Percentiles rank a stretch among this genome's conserved stretches.
These are phyloP conservation scores for Candida smagusa DNA, from an alignment of 1,139 yeast genomes.

Conservation along the genomic window DNA sequence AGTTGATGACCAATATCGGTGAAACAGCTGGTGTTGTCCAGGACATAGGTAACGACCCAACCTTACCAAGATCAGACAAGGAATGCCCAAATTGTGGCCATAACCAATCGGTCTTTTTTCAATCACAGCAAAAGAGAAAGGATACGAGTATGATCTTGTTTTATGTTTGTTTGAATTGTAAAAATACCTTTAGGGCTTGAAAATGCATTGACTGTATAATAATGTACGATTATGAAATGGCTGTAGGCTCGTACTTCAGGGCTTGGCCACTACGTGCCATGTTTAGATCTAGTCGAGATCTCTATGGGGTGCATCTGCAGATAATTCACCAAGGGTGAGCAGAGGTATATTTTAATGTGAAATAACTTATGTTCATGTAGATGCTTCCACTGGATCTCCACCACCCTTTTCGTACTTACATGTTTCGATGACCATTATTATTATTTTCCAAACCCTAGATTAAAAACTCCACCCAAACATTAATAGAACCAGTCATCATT, in stretches of 20 bases:
- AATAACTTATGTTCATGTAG: too few relatives aligned
- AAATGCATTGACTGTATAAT: background rate
- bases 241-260: background rate
- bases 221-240: background rate
- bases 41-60: conserved; percentile 94
- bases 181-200: conserved; percentile 59
- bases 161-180: conserved; percentile 87
- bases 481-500: too few relatives aligned
- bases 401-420: too few relatives aligned
- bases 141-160: conserved; percentile 96
- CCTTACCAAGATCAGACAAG: conserved; percentile 89
- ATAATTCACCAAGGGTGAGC: too few relatives aligned
- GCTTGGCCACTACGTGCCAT: too few relatives aligned
- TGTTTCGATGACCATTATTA: too few relatives aligned
- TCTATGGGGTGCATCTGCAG: too few relatives aligned
- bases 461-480: too few relatives aligned
- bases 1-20: conserved; percentile 81
- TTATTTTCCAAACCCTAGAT: too few relatives aligned
- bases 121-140: conserved; percentile 88
- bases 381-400: too few relatives aligned
- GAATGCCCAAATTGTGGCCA: conserved; percentile 89
- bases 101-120: conserved; percentile 92
- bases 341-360: too few relatives aligned
- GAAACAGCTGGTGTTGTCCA: conserved; percentile 98
- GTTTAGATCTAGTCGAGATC: too few relatives aligned